A percentile compares a stretch with the other conserved stretches of the same genome.
phyloP scores from a whole-genome alignment of 768 basidiomycete genomes.

The Hirschioporus abietinus region DNA sequence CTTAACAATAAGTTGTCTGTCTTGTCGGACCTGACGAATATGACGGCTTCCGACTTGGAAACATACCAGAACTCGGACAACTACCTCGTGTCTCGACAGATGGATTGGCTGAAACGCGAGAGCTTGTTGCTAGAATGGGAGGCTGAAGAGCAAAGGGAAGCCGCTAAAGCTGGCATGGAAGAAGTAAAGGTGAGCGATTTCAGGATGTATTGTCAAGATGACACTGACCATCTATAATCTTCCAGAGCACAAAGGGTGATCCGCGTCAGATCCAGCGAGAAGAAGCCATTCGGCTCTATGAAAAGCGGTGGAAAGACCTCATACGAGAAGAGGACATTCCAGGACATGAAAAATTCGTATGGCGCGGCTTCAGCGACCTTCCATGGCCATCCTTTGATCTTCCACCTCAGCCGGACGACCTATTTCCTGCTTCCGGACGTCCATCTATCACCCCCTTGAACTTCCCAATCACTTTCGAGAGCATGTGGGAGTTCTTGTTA shows the following conservation, averaged over 20 bases:
- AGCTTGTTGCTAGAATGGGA: too few species aligned
- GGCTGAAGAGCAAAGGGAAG: too few species aligned
- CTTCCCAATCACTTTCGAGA: not conserved
- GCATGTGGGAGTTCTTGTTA: not conserved
- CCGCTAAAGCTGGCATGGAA: too few species aligned
- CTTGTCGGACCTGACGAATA: too few species aligned
- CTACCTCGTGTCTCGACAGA: too few species aligned
- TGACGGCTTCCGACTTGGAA: too few species aligned
- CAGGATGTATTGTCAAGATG: too few species aligned
- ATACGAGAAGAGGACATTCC: not conserved
- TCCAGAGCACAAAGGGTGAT: not conserved
- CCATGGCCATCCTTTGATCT: constrained; percentile 2
- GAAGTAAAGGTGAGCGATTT: not conserved
- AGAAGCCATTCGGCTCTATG: not conserved
- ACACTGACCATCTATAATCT: too few species aligned
- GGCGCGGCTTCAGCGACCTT: not conserved
- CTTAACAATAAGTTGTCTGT: too few species aligned
- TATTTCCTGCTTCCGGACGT: not conserved
- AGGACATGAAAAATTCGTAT: not conserved
- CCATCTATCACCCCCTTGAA: not conserved
- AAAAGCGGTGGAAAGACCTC: not conserved
- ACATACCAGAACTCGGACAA: too few species aligned
- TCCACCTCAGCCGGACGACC: not conserved
- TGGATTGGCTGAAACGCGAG: too few species aligned
- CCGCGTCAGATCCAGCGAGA: not conserved